Conservation (phyloP, 23 red algal genomes). For the Gracilaria gracilis region DNA sequence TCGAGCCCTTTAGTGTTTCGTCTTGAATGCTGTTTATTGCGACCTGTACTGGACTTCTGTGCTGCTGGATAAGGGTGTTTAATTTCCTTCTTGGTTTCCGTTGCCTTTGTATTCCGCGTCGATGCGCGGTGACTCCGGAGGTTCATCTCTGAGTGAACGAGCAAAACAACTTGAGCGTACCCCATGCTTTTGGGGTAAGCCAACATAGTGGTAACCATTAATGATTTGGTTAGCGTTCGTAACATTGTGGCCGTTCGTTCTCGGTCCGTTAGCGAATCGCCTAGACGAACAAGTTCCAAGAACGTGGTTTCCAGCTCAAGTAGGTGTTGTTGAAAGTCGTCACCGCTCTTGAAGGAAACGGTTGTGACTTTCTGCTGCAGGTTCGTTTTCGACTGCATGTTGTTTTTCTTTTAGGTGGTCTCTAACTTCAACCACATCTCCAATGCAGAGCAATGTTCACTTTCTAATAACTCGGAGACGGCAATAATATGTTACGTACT, state of each 20-base stretch:
- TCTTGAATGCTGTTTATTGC: not conserved
- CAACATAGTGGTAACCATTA: not conserved
- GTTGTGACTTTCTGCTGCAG: too few relatives aligned
- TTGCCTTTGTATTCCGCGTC: not conserved
- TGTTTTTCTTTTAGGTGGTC: slow-evolving; percentile 15
- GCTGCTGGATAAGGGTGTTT: slow-evolving; percentile 1
- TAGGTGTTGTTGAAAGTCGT: slow-evolving; percentile 5
- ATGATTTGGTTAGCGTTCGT: slow-evolving; percentile 1
- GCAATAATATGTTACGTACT: not conserved
- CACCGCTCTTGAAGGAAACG: too few relatives aligned
- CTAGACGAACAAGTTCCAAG: not conserved
- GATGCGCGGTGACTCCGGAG: not conserved
- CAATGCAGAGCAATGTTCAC: slow-evolving; percentile 1
- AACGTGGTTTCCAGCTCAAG: slow-evolving; percentile 14
- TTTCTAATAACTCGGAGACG: not conserved
- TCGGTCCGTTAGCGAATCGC: too few relatives aligned
- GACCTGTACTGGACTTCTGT: not conserved
- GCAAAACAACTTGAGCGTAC: too few relatives aligned
- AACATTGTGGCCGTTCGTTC: not conserved
- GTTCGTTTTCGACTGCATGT: too few relatives aligned
- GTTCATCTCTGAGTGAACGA: too few relatives aligned
- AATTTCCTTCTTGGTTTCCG: not conserved
- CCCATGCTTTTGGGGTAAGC: not conserved
- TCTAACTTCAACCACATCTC: not conserved
- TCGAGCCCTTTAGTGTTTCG: not conserved